Evolutionary conservation across 2,329 filamentous ascomycete species (phyloP).

Genomic region (Orbilia ellipsospora): DNA sequence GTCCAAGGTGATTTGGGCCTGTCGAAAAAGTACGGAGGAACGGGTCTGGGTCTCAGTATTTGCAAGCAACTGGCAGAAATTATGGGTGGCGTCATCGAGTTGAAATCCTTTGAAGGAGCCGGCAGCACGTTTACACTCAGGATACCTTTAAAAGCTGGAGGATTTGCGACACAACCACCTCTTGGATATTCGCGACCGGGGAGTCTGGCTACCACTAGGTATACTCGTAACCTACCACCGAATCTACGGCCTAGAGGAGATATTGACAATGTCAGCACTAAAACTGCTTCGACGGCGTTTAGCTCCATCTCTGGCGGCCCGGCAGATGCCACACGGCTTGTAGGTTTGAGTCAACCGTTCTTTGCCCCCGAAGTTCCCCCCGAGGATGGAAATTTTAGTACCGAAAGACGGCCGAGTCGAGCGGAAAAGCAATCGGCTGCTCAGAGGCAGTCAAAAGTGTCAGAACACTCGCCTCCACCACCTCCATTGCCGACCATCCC

Average conservation of each 20-base stretch:
- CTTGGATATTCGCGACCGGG: conserved; percentile 50
- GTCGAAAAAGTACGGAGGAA: conserved; percentile 82
- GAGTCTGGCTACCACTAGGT: conserved; percentile 50
- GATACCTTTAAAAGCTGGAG: conserved; percentile 73
- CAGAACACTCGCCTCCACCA: conserved; percentile 45
- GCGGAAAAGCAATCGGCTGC: background rate
- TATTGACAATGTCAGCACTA: conserved; percentile 51
- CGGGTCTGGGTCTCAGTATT: conserved; percentile 82
- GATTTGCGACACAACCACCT: conserved; percentile 36
- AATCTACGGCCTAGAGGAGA: conserved; percentile 49
- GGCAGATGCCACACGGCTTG: conserved; percentile 64
- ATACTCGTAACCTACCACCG: conserved; percentile 50
- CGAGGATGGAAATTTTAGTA: conserved; percentile 18
- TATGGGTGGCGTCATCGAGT: conserved; percentile 82
- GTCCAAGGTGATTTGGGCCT: conserved; percentile 80
- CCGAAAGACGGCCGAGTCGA: conserved; percentile 16
- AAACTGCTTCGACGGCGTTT: conserved; percentile 52
- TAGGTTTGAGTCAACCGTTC: conserved; percentile 85
- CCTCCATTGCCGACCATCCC: conserved; percentile 32
- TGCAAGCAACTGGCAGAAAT: conserved; percentile 81
- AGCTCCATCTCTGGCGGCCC: conserved; percentile 48
- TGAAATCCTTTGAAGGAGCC: conserved; percentile 62
- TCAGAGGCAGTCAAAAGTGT: conserved; percentile 22
- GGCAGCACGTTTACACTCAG: conserved; percentile 80
- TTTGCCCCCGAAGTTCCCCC: conserved; percentile 66